Evolutionary conservation across 1,284 basidiomycete species (phyloP).

Genomic region (Waitea zeae): DNA sequence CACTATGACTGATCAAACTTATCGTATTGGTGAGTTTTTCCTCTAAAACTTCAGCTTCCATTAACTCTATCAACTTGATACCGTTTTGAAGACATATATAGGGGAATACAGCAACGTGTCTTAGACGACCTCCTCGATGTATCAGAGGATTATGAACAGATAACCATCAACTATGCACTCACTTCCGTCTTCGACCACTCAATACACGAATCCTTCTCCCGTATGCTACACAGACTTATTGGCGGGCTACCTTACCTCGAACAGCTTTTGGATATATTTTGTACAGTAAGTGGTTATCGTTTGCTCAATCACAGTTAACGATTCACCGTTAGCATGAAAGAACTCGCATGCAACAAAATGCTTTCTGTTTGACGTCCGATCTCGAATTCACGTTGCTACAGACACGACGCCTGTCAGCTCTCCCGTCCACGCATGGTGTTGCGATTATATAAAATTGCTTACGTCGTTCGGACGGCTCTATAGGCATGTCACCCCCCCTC

Average conservation of each 20-base stretch:
- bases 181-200: conserved; percentile 86
- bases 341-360: conserved; percentile 86
- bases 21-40: background rate
- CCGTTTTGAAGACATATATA: conserved; percentile 75
- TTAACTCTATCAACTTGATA: conserved; percentile 25
- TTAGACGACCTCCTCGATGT: conserved; percentile 67
- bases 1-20: conserved; percentile 32
- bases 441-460: conserved; percentile 82
- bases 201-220: conserved; percentile 76
- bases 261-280: conserved; percentile 68
- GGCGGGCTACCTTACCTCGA: conserved; percentile 60
- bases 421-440: conserved; percentile 76
- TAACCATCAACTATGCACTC: conserved; percentile 67
- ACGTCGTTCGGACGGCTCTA: conserved; percentile 77
- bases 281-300: conserved; percentile 32
- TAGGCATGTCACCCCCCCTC: conserved; percentile 28
- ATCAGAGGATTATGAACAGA: conserved; percentile 46
- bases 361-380: conserved; percentile 81
- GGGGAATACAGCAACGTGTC: conserved; percentile 76
- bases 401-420: conserved; percentile 88
- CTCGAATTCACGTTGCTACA: conserved; percentile 80
- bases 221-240: conserved; percentile 58
- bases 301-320: background rate
- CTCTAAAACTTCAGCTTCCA: no score
- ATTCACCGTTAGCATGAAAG: conserved; percentile 17